phyloP scores from a whole-genome alignment of 169 alveolate genomes.

The Pseudocohnilembus persalinus region DNA sequence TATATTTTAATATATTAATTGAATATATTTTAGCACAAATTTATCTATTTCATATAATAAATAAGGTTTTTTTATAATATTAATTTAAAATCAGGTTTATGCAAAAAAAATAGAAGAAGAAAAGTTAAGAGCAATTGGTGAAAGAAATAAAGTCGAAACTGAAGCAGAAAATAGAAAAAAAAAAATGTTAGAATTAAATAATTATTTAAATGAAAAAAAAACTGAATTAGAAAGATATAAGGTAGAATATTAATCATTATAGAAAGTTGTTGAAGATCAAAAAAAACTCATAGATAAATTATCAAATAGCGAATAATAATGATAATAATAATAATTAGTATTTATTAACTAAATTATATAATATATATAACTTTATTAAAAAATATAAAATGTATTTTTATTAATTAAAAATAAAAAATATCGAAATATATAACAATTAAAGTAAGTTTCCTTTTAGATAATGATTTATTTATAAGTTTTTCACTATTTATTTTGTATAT shows the following conservation, averaged over 20 bases:
- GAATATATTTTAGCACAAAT: background rate
- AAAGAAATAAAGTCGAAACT: slow-evolving; percentile 82
- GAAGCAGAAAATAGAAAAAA: slow-evolving; percentile 86
- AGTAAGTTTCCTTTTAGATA: no score
- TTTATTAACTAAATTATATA: no score
- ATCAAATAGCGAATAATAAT: slow-evolving; percentile 87
- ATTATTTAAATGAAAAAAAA: slow-evolving; percentile 81
- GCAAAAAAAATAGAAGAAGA: slow-evolving; percentile 86
- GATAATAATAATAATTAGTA: no score
- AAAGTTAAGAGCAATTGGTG: slow-evolving; percentile 88
- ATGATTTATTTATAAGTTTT: no score
- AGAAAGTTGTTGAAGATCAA: slow-evolving; percentile 83
- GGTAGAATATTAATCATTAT: slow-evolving; percentile 67
- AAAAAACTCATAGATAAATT: slow-evolving; percentile 82
- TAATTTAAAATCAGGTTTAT: slow-evolving; percentile 50
- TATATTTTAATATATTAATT: no score
- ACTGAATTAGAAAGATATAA: slow-evolving; percentile 82
- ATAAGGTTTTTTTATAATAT: background rate
- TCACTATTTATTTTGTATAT: no score
- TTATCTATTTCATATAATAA: background rate
- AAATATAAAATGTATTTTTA: no score
- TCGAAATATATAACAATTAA: no score
- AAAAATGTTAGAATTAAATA: slow-evolving; percentile 79
- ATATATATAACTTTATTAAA: no score
- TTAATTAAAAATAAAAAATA: no score